These are phyloP conservation scores for Picea abies DNA, from an alignment of 83 land plant species.

Conservation along the genomic window DNA sequence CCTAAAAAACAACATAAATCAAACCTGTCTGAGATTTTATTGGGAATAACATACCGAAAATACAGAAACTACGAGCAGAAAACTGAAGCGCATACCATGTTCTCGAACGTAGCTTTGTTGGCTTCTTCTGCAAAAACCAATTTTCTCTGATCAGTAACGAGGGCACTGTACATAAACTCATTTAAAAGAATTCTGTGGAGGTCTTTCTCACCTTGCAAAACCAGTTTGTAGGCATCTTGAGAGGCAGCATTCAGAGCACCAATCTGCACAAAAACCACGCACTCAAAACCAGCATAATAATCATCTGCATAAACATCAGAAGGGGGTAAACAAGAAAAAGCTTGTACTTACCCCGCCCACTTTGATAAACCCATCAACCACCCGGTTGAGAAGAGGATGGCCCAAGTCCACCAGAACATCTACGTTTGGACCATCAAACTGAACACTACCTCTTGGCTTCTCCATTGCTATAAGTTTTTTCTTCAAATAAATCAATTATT, in stretches of 20 bases:
- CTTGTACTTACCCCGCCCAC: slow-evolving; percentile 41
- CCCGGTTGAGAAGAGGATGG: slow-evolving; percentile 48
- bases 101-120: slow-evolving; percentile 40
- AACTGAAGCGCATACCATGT: slow-evolving; percentile 19
- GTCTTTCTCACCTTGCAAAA: slow-evolving; percentile 1
- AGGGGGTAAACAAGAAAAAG: too few relatives aligned
- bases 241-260: slow-evolving; percentile 52
- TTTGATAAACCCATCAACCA: slow-evolving; percentile 60
- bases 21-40: not conserved
- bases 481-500: too few relatives aligned
- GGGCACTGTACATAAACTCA: not conserved
- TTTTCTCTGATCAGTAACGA: not conserved
- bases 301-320: too few relatives aligned
- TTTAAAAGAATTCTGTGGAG: not conserved
- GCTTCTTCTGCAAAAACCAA: slow-evolving; percentile 39
- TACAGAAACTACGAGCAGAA: not conserved
- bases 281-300: too few relatives aligned
- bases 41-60: not conserved
- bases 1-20: not conserved
- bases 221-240: slow-evolving; percentile 35
- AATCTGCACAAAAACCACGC: slow-evolving; percentile 11
- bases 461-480: too few relatives aligned
- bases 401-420: slow-evolving; percentile 52
- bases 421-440: slow-evolving; percentile 26
- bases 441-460: too few relatives aligned